phyloP scores from a whole-genome alignment of 306 rosid genomes.

The Glycine latifolia region DNA sequence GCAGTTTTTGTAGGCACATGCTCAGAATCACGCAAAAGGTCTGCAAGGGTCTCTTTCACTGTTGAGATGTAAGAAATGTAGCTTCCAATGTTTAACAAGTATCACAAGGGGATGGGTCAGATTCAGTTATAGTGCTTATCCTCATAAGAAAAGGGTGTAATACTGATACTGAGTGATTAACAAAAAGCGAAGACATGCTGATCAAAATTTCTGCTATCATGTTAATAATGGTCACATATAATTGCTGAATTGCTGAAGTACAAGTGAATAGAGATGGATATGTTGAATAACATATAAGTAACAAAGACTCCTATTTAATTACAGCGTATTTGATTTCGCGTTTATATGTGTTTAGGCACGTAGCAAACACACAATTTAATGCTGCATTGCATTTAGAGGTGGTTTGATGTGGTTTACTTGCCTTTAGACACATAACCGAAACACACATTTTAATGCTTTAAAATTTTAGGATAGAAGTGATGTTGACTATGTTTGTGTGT shows the following conservation, averaged over 20 bases:
- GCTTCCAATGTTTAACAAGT: neutral
- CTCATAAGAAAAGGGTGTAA: conserved; percentile 25
- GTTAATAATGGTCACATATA: neutral
- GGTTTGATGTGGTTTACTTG: no score
- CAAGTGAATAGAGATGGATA: neutral
- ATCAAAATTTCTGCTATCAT: conserved; percentile 6
- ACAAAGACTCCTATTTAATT: no score
- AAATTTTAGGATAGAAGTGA: no score
- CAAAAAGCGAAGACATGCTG: neutral
- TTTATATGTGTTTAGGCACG: no score
- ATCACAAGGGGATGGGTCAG: neutral
- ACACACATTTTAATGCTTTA: no score
- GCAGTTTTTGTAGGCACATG: neutral
- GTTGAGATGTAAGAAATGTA: conserved; percentile 1
- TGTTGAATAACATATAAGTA: neutral
- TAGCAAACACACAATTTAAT: no score
- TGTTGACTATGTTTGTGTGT: no score
- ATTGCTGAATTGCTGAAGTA: neutral
- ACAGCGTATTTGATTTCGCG: no score
- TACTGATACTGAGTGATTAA: conserved; percentile 1
- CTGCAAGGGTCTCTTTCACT: conserved; percentile 26
- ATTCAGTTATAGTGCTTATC: conserved; percentile 24
- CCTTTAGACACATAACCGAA: no score
- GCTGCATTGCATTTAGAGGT: no score
- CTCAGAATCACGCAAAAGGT: conserved; percentile 11